Conservation (phyloP, 2,329 filamentous ascomycete species). For the Calcarisporium arbuscula region DNA sequence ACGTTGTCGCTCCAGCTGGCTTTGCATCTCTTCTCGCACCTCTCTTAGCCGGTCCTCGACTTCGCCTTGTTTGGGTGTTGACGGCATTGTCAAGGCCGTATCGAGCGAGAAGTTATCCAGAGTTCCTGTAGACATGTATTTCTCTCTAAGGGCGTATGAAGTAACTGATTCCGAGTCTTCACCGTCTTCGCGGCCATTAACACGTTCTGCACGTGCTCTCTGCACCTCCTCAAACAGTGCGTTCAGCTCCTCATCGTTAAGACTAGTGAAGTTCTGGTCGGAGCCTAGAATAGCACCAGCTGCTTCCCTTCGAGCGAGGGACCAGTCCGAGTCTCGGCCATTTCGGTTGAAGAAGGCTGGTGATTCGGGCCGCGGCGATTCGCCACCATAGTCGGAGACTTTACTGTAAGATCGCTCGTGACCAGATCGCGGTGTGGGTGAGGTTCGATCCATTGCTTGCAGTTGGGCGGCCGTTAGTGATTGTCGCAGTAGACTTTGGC, state of each 20-base stretch:
- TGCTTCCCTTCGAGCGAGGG: slow-evolving; percentile 87
- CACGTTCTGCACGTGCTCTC: slow-evolving; percentile 70
- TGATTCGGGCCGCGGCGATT: slow-evolving; percentile 73
- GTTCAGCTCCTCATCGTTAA: slow-evolving; percentile 93
- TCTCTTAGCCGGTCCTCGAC: slow-evolving; percentile 69
- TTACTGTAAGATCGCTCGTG: slow-evolving; percentile 81
- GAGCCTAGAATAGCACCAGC: slow-evolving; percentile 82
- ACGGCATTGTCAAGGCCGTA: slow-evolving; percentile 88
- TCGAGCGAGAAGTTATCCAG: slow-evolving; percentile 95
- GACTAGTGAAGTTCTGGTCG: slow-evolving; percentile 82
- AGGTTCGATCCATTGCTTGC: slow-evolving; percentile 50
- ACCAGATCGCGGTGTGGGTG: slow-evolving; percentile 53
- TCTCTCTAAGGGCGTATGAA: slow-evolving; percentile 84
- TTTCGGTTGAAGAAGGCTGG: slow-evolving; percentile 60
- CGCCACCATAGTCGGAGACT: slow-evolving; percentile 66
- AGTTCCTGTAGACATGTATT: slow-evolving; percentile 91
- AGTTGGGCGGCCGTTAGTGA: slow-evolving; percentile 62
- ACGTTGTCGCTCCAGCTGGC: slow-evolving; percentile 75
- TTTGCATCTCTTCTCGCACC: slow-evolving; percentile 76
- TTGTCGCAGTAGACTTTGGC: slow-evolving; percentile 75
- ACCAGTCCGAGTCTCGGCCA: slow-evolving; percentile 87
- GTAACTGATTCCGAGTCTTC: slow-evolving; percentile 86
- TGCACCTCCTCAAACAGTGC: slow-evolving; percentile 91
- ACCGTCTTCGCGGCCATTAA: slow-evolving; percentile 67
- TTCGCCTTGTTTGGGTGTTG: slow-evolving; percentile 76